Conservation (phyloP, 768 basidiomycete genomes). For the Kwoniella shandongensis region DNA sequence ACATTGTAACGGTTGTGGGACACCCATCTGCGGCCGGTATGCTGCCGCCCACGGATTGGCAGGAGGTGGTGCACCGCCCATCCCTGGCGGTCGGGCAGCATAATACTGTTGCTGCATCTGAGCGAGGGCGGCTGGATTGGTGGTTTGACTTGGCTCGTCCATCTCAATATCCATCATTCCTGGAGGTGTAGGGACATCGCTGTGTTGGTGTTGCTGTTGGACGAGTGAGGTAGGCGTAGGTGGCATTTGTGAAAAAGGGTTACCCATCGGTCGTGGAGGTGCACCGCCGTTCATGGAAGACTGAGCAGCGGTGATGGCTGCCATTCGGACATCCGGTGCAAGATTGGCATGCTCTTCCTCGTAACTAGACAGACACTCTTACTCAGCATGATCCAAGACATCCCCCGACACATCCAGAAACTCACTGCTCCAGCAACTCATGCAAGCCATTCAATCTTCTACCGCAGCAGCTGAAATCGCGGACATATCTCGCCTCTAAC, state of each 20-base stretch:
- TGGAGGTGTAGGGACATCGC: conserved; percentile 46
- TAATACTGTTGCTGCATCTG: conserved; percentile 9
- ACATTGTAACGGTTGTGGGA: conserved; percentile 27
- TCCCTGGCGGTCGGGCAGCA: not conserved
- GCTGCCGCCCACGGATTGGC: conserved; percentile 39
- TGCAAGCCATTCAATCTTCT: conserved; percentile 48
- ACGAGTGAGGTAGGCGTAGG: conserved; percentile 19
- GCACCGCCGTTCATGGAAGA: conserved; percentile 13
- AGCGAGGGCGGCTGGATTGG: not conserved
- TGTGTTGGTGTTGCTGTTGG: conserved; percentile 6
- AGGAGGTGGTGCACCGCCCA: conserved; percentile 15
- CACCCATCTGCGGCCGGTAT: conserved; percentile 26
- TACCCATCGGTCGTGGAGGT: not conserved
- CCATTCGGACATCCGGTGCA: conserved; percentile 41
- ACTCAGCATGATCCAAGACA: conserved; percentile 11
- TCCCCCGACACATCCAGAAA: conserved; percentile 2
- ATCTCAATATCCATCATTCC: conserved; percentile 55
- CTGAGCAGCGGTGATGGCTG: conserved; percentile 34
- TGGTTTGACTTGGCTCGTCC: conserved; percentile 33
- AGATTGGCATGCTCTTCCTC: conserved; percentile 53
- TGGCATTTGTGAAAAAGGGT: conserved; percentile 12
- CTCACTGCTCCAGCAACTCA: conserved; percentile 53
- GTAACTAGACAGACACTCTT: conserved; percentile 28
- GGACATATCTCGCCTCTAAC: conserved; percentile 49
- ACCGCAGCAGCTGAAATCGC: conserved; percentile 52